These are phyloP conservation scores for Diaporthe longicolla DNA, from an alignment of 2,329 filamentous ascomycete species.

Conservation along the genomic window DNA sequence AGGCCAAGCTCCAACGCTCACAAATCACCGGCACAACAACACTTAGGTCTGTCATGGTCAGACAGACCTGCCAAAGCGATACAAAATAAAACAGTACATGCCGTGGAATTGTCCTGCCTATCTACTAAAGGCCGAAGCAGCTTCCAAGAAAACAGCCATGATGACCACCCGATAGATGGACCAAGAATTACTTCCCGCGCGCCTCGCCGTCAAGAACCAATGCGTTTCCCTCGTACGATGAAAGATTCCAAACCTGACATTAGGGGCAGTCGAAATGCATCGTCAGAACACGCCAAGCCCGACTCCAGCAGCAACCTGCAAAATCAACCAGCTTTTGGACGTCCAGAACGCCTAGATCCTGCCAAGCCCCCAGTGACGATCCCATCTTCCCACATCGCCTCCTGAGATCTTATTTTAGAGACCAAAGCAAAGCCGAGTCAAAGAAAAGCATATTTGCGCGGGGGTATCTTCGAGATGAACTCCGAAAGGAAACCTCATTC, in stretches of 20 bases:
- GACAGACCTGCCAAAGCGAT: not conserved
- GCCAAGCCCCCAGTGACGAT: not conserved
- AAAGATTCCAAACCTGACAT: not conserved
- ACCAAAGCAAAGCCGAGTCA: constrained; percentile 17
- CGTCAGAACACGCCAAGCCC: not conserved
- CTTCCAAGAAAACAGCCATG: not conserved
- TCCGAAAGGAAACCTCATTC: not conserved
- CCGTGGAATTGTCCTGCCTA: not conserved
- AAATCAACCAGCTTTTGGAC: not conserved
- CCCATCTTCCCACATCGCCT: not conserved
- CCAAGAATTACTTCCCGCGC: not conserved
- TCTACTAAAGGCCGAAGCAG: not conserved
- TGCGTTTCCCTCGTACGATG: not conserved
- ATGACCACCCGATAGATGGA: not conserved
- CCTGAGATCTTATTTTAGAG: not conserved
- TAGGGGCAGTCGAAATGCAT: not conserved
- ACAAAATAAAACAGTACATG: not conserved
- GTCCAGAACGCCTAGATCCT: constrained; percentile 2
- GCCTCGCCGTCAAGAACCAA: not conserved
- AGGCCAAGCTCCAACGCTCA: not conserved
- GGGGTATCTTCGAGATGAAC: constrained; percentile 31
- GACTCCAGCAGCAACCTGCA: not conserved
- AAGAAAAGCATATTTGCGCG: not conserved
- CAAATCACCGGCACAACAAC: not conserved
- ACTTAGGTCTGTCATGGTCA: not conserved